Conservation (phyloP, 306 rosid species). For the Echinosophora koreensis region DNA sequence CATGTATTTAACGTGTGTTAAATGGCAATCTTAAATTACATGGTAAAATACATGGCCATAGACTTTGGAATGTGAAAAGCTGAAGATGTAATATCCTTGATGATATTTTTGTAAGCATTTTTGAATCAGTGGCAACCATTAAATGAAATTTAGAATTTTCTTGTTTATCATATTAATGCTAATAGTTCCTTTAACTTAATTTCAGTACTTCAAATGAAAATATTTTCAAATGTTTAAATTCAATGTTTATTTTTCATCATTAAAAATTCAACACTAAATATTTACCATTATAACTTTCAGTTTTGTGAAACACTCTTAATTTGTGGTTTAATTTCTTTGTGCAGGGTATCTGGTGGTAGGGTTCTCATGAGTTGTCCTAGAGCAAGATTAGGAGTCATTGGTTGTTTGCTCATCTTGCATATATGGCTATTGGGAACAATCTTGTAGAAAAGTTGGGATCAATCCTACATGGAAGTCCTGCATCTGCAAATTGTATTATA, state of each 20-base stretch:
- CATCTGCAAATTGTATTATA: conserved; percentile 69
- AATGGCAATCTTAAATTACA: neutral
- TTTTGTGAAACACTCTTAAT: conserved; percentile 2
- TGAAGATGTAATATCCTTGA: conserved; percentile 28
- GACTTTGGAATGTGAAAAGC: conserved; percentile 20
- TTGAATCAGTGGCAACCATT: neutral
- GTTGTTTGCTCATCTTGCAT: conserved; percentile 80
- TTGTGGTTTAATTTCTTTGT: conserved; percentile 39
- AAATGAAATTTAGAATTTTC: neutral
- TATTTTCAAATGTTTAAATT: neutral
- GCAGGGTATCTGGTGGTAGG: conserved; percentile 95
- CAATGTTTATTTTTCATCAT: neutral
- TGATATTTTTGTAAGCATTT: too few species aligned
- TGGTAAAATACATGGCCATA: conserved; percentile 6
- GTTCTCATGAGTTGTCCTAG: conserved; percentile 89
- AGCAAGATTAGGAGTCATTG: conserved; percentile 86
- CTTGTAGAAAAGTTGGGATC: conserved; percentile 59
- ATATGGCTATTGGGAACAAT: conserved; percentile 86
- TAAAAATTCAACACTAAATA: neutral
- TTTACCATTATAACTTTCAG: neutral
- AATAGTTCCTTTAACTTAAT: conserved; percentile 10
- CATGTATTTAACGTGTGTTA: conserved; percentile 20
- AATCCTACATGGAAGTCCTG: conserved; percentile 33
- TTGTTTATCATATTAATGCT: conserved; percentile 11
- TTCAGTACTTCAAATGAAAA: conserved; percentile 13